Evolutionary conservation across 495 filamentous ascomycete genomes (phyloP).

Genomic region (Penicillium roqueforti): DNA sequence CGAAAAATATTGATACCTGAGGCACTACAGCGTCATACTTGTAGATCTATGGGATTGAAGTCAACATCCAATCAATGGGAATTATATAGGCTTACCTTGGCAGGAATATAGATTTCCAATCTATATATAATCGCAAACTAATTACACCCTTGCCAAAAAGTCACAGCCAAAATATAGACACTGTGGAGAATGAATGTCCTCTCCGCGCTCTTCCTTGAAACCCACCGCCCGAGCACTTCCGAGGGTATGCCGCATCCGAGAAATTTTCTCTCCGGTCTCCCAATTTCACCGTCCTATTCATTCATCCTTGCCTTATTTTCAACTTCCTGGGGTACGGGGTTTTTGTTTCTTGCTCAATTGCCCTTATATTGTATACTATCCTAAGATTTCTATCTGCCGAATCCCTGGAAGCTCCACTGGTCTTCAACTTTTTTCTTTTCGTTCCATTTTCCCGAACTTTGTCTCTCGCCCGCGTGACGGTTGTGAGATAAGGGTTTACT

Average conservation of each 20-base stretch:
- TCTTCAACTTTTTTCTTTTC: conserved; percentile 16
- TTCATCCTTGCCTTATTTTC: conserved; percentile 28
- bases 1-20: conserved; percentile 9
- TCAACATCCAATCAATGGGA: neutral
- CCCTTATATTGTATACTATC: conserved; percentile 37
- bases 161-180: neutral
- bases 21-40: neutral
- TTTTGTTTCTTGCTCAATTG: conserved; percentile 40
- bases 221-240: conserved; percentile 45
- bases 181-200: conserved; percentile 20
- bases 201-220: conserved; percentile 29
- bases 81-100: neutral
- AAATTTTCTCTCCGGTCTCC: conserved; percentile 44
- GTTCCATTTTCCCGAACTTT: conserved; percentile 14
- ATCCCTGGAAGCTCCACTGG: conserved; percentile 18
- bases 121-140: neutral
- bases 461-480: conserved; percentile 13
- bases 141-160: neutral
- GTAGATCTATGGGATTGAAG: neutral
- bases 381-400: conserved; percentile 19
- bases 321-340: conserved; percentile 36
- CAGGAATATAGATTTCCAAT: neutral
- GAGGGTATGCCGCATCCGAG: conserved; percentile 42
- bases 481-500: conserved; percentile 18
- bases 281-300: conserved; percentile 18